phyloP scores from a whole-genome alignment of 2,329 filamentous ascomycete genomes.

The Thelonectria discophora region DNA sequence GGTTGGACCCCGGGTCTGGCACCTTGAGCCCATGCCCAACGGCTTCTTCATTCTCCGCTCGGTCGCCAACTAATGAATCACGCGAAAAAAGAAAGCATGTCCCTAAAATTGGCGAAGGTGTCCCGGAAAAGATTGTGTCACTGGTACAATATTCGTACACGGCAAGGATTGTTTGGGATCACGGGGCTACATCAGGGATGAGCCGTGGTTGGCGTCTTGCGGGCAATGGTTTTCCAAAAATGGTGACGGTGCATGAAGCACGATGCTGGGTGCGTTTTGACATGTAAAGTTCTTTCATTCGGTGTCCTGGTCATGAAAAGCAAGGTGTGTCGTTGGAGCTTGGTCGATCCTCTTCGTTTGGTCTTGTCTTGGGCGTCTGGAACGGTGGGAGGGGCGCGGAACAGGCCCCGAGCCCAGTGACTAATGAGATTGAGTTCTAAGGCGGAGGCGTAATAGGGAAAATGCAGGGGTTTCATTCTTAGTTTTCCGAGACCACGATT shows the following conservation, averaged over 20 bases:
- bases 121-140: slow-evolving; percentile 25
- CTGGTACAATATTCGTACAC: slow-evolving; percentile 22
- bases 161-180: slow-evolving; percentile 19
- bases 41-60: slow-evolving; percentile 65
- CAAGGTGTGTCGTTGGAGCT: slow-evolving; percentile 31
- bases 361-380: slow-evolving; percentile 25
- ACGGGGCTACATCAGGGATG: slow-evolving; percentile 29
- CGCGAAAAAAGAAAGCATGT: slow-evolving; percentile 1
- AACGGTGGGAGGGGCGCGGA: slow-evolving; percentile 9
- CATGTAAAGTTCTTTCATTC: slow-evolving; percentile 32
- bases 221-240: slow-evolving; percentile 27
- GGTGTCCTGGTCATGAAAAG: slow-evolving; percentile 39
- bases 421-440: slow-evolving; percentile 27
- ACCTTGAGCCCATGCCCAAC: slow-evolving; percentile 68
- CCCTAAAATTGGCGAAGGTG: not conserved
- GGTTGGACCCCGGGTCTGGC: slow-evolving; percentile 59
- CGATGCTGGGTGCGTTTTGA: slow-evolving; percentile 28
- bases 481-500: slow-evolving; percentile 24
- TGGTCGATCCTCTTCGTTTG: slow-evolving; percentile 30
- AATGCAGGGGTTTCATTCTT: slow-evolving; percentile 29
- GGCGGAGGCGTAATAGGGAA: slow-evolving; percentile 19
- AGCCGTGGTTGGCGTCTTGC: slow-evolving; percentile 23
- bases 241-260: slow-evolving; percentile 30
- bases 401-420: slow-evolving; percentile 20
- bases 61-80: slow-evolving; percentile 60